Conservation (phyloP, 768 basidiomycete species). For the Lentinula boryana region DNA sequence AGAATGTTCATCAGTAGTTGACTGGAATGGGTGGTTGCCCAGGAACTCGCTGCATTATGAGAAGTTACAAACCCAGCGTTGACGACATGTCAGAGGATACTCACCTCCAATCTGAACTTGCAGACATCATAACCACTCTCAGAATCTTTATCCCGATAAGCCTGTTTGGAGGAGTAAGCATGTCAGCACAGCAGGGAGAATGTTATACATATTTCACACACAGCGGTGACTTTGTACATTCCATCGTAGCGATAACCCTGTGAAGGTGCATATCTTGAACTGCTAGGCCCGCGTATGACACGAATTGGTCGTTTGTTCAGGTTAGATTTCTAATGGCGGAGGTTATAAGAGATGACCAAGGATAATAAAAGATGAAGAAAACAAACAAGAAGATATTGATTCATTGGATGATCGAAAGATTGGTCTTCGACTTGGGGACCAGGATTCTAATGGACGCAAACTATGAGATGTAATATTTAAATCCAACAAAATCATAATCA, state of each 20-base stretch:
- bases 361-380: not conserved
- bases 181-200: slow-evolving; percentile 2
- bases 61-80: not conserved
- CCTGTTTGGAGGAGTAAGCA: slow-evolving; percentile 16
- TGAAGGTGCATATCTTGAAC: slow-evolving; percentile 28
- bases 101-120: slow-evolving; percentile 19
- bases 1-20: not conserved
- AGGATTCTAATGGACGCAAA: slow-evolving; percentile 10
- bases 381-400: slow-evolving; percentile 25
- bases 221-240: slow-evolving; percentile 30
- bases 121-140: slow-evolving; percentile 23
- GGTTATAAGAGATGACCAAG: not conserved
- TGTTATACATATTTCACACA: slow-evolving; percentile 9
- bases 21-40: slow-evolving; percentile 3
- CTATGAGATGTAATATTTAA: not conserved
- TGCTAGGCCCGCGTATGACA: slow-evolving; percentile 30
- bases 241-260: slow-evolving; percentile 38
- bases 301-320: slow-evolving; percentile 29
- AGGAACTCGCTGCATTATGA: not conserved
- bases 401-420: slow-evolving; percentile 26
- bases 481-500: slow-evolving; percentile 5
- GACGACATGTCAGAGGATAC: not conserved
- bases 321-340: slow-evolving; percentile 20
- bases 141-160: slow-evolving; percentile 20
- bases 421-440: slow-evolving; percentile 26